Percentiles rank a stretch among this genome's conserved stretches.
Evolutionary conservation across 495 filamentous ascomycete genomes (phyloP).

Genomic region (Podospora appendiculata): DNA sequence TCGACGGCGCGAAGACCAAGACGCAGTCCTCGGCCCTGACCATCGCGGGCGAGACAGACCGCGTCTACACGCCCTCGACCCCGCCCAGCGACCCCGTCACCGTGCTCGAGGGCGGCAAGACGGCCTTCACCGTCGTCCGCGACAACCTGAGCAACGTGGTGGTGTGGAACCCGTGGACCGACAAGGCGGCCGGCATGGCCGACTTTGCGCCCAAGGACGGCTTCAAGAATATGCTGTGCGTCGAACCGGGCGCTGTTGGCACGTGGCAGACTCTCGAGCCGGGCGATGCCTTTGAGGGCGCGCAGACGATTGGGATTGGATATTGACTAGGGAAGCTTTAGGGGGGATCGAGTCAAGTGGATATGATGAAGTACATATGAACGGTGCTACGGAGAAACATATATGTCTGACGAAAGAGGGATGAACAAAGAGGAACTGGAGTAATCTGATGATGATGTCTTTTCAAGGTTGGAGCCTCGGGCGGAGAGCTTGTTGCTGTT

Average conservation of each 20-base stretch:
- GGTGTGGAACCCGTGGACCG: conserved; percentile 96
- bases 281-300: conserved; percentile 84
- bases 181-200: conserved; percentile 69
- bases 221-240: conserved; percentile 86
- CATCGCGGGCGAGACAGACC: conserved; percentile 72
- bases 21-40: conserved; percentile 44
- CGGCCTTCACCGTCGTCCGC: conserved; percentile 62
- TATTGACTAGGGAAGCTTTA: background rate
- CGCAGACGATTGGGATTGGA: conserved; percentile 56
- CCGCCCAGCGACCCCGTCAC: conserved; percentile 48
- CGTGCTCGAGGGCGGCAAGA: conserved; percentile 52
- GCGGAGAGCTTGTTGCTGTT: no score
- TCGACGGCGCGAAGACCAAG: conserved; percentile 47
- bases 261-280: conserved; percentile 77
- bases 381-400: no score
- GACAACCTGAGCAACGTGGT: conserved; percentile 81
- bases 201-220: conserved; percentile 88
- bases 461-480: no score
- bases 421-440: no score
- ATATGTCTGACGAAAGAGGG: no score
- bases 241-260: conserved; percentile 80
- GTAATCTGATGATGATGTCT: no score
- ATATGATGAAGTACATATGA: no score
- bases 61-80: conserved; percentile 47
- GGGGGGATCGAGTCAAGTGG: background rate